Conservation (phyloP, 805 yeast genomes). For the Yueomyces sp. region DNA sequence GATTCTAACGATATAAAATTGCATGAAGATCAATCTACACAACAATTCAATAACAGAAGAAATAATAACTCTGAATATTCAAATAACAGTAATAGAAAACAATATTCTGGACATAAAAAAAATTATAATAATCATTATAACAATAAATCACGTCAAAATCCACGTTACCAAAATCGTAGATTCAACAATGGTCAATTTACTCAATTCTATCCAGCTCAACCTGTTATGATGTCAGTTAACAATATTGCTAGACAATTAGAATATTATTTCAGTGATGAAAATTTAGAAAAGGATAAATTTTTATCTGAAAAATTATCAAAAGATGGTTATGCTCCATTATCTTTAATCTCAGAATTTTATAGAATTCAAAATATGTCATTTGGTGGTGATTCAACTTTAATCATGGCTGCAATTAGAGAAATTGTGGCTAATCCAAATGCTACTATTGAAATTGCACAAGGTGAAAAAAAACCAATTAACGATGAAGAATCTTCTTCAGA, state of each 20-base stretch:
- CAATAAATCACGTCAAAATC: background rate
- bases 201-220: slow-evolving; percentile 6
- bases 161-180: background rate
- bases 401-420: slow-evolving; percentile 22
- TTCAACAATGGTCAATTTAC: slow-evolving; percentile 1
- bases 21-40: background rate
- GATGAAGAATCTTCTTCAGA: background rate
- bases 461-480: slow-evolving; percentile 3
- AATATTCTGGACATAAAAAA: background rate
- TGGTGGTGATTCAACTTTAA: slow-evolving; percentile 21
- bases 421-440: slow-evolving; percentile 19
- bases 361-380: slow-evolving; percentile 41
- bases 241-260: slow-evolving; percentile 49
- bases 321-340: slow-evolving; percentile 21
- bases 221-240: slow-evolving; percentile 17
- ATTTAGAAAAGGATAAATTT: slow-evolving; percentile 71
- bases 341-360: slow-evolving; percentile 16
- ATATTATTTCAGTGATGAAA: slow-evolving; percentile 82
- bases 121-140: slow-evolving; percentile 1
- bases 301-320: slow-evolving; percentile 56
- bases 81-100: slow-evolving; percentile 5
- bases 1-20: too few species aligned
- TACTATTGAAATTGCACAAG: slow-evolving; percentile 17
- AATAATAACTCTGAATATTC: slow-evolving; percentile 9
- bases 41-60: slow-evolving; percentile 7